Percentiles rank a stretch among this genome's conserved stretches.
Conservation (phyloP, 768 basidiomycete species). For the Leccinum ochraceum region DNA sequence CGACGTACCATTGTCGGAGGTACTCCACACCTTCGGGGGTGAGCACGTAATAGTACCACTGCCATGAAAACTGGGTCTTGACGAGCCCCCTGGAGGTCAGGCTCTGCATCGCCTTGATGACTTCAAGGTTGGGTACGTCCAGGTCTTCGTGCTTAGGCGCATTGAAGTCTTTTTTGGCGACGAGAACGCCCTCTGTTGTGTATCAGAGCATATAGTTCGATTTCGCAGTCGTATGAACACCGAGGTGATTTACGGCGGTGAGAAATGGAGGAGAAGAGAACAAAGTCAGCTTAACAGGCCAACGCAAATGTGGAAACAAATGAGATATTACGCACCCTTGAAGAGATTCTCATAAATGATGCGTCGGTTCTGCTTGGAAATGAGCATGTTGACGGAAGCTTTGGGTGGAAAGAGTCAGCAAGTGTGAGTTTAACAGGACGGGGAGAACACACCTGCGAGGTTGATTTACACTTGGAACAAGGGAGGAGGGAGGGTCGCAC, state of each 20-base stretch:
- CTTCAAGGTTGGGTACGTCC: constrained; percentile 67
- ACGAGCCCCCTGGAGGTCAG: constrained; percentile 79
- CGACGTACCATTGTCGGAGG: constrained; percentile 79
- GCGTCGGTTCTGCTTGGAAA: constrained; percentile 93
- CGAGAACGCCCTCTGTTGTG: constrained; percentile 88
- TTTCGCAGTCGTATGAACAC: background rate
- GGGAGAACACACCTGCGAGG: background rate
- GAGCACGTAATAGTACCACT: constrained; percentile 97
- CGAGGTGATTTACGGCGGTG: too few species aligned
- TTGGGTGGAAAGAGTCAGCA: constrained; percentile 33
- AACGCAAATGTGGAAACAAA: background rate
- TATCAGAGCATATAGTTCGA: background rate
- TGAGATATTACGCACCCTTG: constrained; percentile 74
- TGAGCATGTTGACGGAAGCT: constrained; percentile 74
- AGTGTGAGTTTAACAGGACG: background rate
- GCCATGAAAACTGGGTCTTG: constrained; percentile 99
- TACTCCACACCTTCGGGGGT: constrained; percentile 97
- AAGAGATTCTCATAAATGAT: constrained; percentile 99
- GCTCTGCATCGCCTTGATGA: constrained; percentile 72
- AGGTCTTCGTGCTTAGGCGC: constrained; percentile 95
- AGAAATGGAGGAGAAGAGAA: background rate
- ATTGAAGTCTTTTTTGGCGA: constrained; percentile 99
- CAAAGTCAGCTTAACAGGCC: background rate
- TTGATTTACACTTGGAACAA: background rate
- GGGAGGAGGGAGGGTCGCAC: constrained; percentile 27